Conservation (phyloP, 2,329 filamentous ascomycete species). For the Escovopsis weberi region DNA sequence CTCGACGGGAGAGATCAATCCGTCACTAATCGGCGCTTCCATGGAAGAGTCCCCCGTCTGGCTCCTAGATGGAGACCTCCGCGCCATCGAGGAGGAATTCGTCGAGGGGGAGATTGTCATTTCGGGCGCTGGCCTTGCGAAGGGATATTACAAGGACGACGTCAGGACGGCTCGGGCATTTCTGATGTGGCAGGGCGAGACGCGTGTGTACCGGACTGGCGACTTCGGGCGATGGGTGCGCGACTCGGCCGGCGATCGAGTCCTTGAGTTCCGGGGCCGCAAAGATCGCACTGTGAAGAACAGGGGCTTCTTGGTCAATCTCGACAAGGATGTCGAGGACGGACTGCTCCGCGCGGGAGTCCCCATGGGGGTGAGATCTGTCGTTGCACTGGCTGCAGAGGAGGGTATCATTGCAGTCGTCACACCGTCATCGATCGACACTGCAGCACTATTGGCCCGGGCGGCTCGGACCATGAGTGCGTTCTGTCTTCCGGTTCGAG, state of each 20-base stretch:
- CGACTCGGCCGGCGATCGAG: neutral
- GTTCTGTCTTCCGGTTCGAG: constrained; percentile 2
- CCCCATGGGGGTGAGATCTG: constrained; percentile 1
- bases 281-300: constrained; percentile 5
- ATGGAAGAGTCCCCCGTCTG: neutral
- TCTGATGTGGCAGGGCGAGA: neutral
- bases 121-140: constrained; percentile 1
- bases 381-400: constrained; percentile 1
- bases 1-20: neutral
- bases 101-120: constrained; percentile 4
- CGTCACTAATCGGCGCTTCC: neutral
- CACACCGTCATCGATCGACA: constrained; percentile 2
- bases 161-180: neutral
- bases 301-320: constrained; percentile 3
- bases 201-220: constrained; percentile 2
- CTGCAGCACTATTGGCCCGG: neutral
- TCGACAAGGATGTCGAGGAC: constrained; percentile 4
- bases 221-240: constrained; percentile 3
- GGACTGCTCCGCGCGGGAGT: neutral
- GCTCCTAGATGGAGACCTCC: neutral
- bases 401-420: constrained; percentile 4
- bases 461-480: constrained; percentile 2
- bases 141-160: constrained; percentile 3
- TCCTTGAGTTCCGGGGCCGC: constrained; percentile 4
- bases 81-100: neutral